phyloP scores from a whole-genome alignment of 1,284 basidiomycete species.

The Coriolopsis trogii region DNA sequence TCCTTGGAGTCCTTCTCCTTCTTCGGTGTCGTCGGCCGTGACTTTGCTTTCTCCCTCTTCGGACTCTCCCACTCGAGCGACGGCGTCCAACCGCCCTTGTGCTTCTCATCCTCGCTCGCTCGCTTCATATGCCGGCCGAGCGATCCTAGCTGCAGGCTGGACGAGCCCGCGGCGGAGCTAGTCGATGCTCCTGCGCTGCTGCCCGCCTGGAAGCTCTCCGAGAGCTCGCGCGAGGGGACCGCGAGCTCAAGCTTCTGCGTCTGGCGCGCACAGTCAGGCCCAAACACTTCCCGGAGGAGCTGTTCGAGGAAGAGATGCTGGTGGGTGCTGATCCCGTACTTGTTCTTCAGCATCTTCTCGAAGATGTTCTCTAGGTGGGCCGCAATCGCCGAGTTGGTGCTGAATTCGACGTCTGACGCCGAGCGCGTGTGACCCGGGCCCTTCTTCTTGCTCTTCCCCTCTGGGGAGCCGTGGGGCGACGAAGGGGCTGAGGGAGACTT shows the following conservation, averaged over 20 bases:
- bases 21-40: slow-evolving; percentile 11
- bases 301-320: slow-evolving; percentile 49
- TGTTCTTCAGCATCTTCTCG: slow-evolving; percentile 51
- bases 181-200: too few species aligned
- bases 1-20: slow-evolving; percentile 28
- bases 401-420: slow-evolving; percentile 23
- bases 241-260: slow-evolving; percentile 51
- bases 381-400: slow-evolving; percentile 40
- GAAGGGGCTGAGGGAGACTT: neutral
- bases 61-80: slow-evolving; percentile 41
- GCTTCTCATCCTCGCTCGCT: slow-evolving; percentile 29
- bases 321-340: slow-evolving; percentile 50
- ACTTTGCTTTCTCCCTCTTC: too few species aligned
- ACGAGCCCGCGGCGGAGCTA: too few species aligned
- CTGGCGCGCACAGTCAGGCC: slow-evolving; percentile 35
- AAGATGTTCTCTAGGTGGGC: slow-evolving; percentile 54
- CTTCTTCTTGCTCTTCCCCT: neutral
- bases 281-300: slow-evolving; percentile 52
- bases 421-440: slow-evolving; percentile 11
- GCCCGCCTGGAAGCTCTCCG: slow-evolving; percentile 8
- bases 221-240: slow-evolving; percentile 49
- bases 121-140: slow-evolving; percentile 1
- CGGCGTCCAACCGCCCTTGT: slow-evolving; percentile 34
- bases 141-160: too few species aligned
- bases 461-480: slow-evolving; percentile 1